These are phyloP conservation scores for Gossypioides kirkii DNA, from an alignment of 345 rosid species.

Conservation along the genomic window DNA sequence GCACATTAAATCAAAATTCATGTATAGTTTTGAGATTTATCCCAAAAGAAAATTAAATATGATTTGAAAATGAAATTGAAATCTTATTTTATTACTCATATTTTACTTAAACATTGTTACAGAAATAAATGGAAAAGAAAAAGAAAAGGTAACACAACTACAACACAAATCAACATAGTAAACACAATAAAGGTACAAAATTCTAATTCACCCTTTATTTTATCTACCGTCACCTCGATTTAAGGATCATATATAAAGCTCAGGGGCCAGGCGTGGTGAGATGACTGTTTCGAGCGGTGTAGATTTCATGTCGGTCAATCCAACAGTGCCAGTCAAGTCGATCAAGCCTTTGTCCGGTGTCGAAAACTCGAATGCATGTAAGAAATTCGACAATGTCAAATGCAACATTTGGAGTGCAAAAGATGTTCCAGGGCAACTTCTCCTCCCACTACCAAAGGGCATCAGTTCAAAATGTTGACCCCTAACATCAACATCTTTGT, in stretches of 20 bases:
- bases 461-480: conserved; percentile 30
- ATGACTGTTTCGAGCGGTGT: conserved; percentile 30
- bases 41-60: not conserved
- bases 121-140: not conserved
- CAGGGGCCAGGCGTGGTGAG: conserved; percentile 25
- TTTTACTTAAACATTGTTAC: not conserved
- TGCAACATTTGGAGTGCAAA: conserved; percentile 5
- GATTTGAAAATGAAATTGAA: not conserved
- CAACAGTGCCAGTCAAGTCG: conserved; percentile 10
- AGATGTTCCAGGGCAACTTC: conserved; percentile 32
- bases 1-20: too few species aligned
- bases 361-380: conserved; percentile 12
- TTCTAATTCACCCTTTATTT: not conserved
- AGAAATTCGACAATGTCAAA: conserved; percentile 5
- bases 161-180: not conserved
- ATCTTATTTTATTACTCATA: not conserved
- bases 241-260: not conserved
- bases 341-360: not conserved
- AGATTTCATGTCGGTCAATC: not conserved
- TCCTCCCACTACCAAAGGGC: conserved; percentile 42
- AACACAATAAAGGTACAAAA: not conserved
- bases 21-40: too few species aligned
- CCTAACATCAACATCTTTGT: conserved; percentile 28
- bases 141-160: too few species aligned
- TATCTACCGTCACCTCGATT: not conserved